Evolutionary conservation across 208 protist genomes (phyloP).

Genomic region (Spongospora subterranea): DNA sequence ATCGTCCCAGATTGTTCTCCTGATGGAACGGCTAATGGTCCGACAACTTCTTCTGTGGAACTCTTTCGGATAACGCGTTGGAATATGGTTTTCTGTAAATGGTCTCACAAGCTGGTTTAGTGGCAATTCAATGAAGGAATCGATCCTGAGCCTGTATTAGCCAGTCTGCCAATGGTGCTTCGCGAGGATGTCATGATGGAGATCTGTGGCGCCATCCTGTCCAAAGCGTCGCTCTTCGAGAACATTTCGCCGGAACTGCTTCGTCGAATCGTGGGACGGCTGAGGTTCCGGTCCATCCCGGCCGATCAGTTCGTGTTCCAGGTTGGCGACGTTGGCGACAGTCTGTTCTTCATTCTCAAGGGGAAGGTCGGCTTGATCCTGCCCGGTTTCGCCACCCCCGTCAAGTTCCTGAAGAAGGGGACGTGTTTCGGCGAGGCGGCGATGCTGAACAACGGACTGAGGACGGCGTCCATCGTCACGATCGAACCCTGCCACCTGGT

Average conservation of each 20-base stretch:
- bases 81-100: too few relatives aligned
- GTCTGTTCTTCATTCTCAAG: constrained; percentile 44
- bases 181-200: constrained; percentile 52
- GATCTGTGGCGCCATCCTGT: background rate
- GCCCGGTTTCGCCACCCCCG: background rate
- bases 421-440: constrained; percentile 50
- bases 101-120: too few relatives aligned
- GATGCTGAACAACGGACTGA: background rate
- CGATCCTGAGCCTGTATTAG: background rate
- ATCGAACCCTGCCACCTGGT: background rate
- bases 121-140: background rate
- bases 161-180: background rate
- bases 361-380: constrained; percentile 17
- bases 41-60: too few relatives aligned
- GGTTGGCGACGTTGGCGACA: constrained; percentile 7
- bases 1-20: too few relatives aligned
- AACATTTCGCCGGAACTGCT: background rate
- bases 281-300: background rate
- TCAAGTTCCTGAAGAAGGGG: constrained; percentile 6
- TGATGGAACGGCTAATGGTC: too few relatives aligned
- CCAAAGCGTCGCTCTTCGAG: constrained; percentile 26
- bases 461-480: background rate
- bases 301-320: constrained; percentile 35
- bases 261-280: background rate
- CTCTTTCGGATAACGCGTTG: too few relatives aligned